Evolutionary conservation across 495 filamentous ascomycete genomes (phyloP).

Genomic region (Penicillium bovifimosum): DNA sequence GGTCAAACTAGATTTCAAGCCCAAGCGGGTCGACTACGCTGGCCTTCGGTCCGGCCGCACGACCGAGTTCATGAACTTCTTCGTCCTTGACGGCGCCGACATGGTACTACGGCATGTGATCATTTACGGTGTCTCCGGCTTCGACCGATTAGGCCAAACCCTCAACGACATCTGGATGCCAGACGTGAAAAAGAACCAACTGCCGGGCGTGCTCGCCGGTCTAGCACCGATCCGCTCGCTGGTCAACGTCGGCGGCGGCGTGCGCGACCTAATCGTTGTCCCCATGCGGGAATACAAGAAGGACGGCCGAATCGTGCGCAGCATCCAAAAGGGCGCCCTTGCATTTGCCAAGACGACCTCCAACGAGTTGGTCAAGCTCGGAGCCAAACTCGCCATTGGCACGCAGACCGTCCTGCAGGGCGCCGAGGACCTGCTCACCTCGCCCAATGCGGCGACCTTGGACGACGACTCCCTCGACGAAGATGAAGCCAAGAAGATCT

Average conservation of each 20-base stretch:
- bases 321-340: constrained; percentile 81
- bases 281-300: constrained; percentile 90
- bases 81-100: constrained; percentile 82
- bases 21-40: constrained; percentile 91
- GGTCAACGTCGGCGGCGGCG: constrained; percentile 82
- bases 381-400: constrained; percentile 90
- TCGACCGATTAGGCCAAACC: constrained; percentile 78
- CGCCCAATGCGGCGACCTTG: constrained; percentile 35
- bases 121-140: constrained; percentile 84
- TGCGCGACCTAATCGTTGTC: constrained; percentile 79
- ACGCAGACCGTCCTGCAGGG: constrained; percentile 87
- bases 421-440: constrained; percentile 71
- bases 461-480: constrained; percentile 46
- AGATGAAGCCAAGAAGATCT: constrained; percentile 69
- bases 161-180: constrained; percentile 98
- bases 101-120: constrained; percentile 86
- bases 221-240: constrained; percentile 84
- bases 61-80: constrained; percentile 98
- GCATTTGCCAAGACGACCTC: constrained; percentile 91
- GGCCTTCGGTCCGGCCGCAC: constrained; percentile 96
- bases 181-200: constrained; percentile 83
- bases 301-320: constrained; percentile 86
- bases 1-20: constrained; percentile 92
- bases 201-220: constrained; percentile 82
- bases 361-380: constrained; percentile 83